Base-by-base conservation (phyloP, 2,329 filamentous ascomycete species). In the Trichoderma citrinoviride region DNA sequence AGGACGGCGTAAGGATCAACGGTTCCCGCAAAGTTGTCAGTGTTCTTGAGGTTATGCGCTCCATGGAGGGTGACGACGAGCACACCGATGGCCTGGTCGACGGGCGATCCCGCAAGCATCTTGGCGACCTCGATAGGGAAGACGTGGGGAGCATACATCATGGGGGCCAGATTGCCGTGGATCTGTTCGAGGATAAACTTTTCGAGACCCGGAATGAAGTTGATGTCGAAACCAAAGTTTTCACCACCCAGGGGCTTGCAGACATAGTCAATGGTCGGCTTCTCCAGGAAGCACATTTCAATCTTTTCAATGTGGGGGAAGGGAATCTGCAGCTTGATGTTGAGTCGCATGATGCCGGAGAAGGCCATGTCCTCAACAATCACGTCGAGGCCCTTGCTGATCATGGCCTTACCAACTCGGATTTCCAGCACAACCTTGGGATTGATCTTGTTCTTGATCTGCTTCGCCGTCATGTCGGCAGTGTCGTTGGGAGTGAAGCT, bases 111-210 rank as follows among this genome's bases (percentile, higher is more conserved):
- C 49, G 94, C 91, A 68, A 99, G 83, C 92, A 99, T 95, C 84
- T 99, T 98, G 71, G 95, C 95, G 64, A 99, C 92, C 74, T 99
- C 95, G 70, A 99, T 95, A 17, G 95, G 95, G 82, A 99, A 99
- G 56, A 98, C 93, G 71, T 99, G 97, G 8, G 95, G 95, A 43
- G 88, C 89, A 75, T 99, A 99, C 92, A 99, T 97, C 90, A 99
- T 98, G 0, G 95, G 96, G 2, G 87, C 90, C 56, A 99, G 80
- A 73, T 94, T 97, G 68, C 90, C 91, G 77, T 99, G 96, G 61
- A 99, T 96, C 79, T 96, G 92, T 71, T 99, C 95, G 75, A 91
- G 88, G 72, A 99, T 99, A 78, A 99, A 99, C 64, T 77, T 85
- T 77, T 98, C 93, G 25, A 99, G 84, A 70, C 94, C 94, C 19